These are phyloP conservation scores for Daldinia sp. DNA, from an alignment of 2,329 filamentous ascomycete species.

Conservation along the genomic window DNA sequence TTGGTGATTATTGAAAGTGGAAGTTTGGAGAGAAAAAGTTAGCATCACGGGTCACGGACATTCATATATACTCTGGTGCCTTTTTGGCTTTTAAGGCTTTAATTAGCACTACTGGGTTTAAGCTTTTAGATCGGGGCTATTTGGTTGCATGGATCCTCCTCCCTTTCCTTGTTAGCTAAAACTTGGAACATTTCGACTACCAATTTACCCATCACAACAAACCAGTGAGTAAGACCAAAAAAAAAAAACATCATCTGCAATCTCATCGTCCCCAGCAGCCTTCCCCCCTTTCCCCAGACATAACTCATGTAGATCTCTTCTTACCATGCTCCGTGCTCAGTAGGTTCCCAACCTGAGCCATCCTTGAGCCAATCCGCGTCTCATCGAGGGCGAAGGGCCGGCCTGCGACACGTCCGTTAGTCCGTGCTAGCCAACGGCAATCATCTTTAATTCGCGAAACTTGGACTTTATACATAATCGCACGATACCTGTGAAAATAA, in stretches of 20 bases:
- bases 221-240: conserved; percentile 29
- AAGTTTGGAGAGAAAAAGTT: conserved; percentile 14
- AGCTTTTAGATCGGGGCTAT: conserved; percentile 32
- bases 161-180: conserved; percentile 35
- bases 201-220: conserved; percentile 50
- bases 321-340: conserved; percentile 30
- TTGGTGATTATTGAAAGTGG: conserved; percentile 2
- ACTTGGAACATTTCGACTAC: conserved; percentile 29
- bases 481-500: conserved; percentile 14
- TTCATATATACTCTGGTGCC: conserved; percentile 21
- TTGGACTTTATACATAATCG: conserved; percentile 23
- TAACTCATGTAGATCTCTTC: conserved; percentile 31
- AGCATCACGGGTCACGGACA: conserved; percentile 23
- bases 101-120: conserved; percentile 28
- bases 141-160: conserved; percentile 42
- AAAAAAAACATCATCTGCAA: conserved; percentile 29
- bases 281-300: conserved; percentile 18
- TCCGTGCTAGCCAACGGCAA: conserved; percentile 21
- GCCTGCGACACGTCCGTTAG: conserved; percentile 19
- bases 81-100: conserved; percentile 31
- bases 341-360: conserved; percentile 23
- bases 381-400: conserved; percentile 39
- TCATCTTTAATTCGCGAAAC: conserved; percentile 11
- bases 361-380: conserved; percentile 26
- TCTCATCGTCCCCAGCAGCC: conserved; percentile 4